Base-by-base conservation (phyloP, 2,329 filamentous ascomycete genomes). In the Byssothecium circinans region DNA sequence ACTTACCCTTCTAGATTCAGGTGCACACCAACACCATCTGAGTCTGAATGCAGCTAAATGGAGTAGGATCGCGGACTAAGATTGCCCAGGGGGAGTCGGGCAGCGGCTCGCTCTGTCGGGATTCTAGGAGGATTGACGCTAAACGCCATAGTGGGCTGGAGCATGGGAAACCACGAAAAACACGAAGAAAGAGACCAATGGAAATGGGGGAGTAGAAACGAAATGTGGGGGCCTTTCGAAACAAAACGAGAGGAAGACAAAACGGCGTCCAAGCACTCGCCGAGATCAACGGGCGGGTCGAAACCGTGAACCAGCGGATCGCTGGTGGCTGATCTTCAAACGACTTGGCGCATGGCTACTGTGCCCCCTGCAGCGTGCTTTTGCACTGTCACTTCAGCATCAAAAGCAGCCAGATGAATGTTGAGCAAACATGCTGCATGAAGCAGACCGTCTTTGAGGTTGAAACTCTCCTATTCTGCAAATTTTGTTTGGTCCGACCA, bases 291-390 rank as follows among this genome's bases (percentile, higher is more conserved):
- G n/a, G 32, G 52, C 54, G 53, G 59, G 50, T 35, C 49, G 49
- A 34, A 45, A 48, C 36, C 43, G 32, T 19, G 19, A 33, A 35
- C 57, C 54, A 47, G 54, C 59, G 57, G 57, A 57, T 55, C 50
- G 53, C 50, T 47, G 45, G 64, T 64, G 64, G 65, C 65, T 65
- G 63, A 62, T 61, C 56, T 51, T 61, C 60, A 67, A 69, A 67
- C 64, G 47, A 29, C 45, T 49, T 44, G 45, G 47, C 47, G 48
- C 48, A 40, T 39, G 14, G 15, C 27, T 49, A 32, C 42, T 45
- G 42, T 37, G 42, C 32, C 33, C 43, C 44, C 48, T 44, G 39
- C 45, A 41, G 43, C 39, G 11, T 39, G 29, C 43, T n/a, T 44
- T 34, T 25, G 29, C 25, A 27, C 8, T 19, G 20, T 29, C 12